A percentile compares a stretch with the other conserved stretches of the same genome.
These are phyloP conservation scores for Podaxis sp. DNA, from an alignment of 768 basidiomycete genomes.

Conservation along the genomic window DNA sequence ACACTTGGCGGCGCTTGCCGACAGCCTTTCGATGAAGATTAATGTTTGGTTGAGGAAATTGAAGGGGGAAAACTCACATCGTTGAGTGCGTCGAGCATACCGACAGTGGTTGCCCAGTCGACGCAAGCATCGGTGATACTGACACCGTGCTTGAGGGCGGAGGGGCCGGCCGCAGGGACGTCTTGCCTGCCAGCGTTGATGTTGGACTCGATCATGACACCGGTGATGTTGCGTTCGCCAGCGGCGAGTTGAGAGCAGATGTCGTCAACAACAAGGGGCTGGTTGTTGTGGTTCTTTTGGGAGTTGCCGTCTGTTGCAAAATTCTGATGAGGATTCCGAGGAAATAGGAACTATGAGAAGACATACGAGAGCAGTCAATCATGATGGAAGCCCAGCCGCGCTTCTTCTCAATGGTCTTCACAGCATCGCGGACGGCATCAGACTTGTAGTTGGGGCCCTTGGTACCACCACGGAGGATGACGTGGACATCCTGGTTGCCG, in stretches of 20 bases:
- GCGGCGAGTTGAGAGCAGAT: conserved; percentile 71
- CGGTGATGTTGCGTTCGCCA: conserved; percentile 73
- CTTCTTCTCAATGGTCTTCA: conserved; percentile 61
- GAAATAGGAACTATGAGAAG: conserved; percentile 2
- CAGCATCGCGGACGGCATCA: conserved; percentile 66
- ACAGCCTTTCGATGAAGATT: conserved; percentile 31
- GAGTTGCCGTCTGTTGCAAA: conserved; percentile 80
- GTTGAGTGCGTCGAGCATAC: conserved; percentile 71
- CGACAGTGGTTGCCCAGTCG: conserved; percentile 75
- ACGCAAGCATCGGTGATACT: conserved; percentile 93
- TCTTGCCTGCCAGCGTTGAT: conserved; percentile 90
- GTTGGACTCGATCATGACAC: conserved; percentile 97
- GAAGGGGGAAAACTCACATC: conserved; percentile 26
- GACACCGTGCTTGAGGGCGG: conserved; percentile 70
- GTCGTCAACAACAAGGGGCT: conserved; percentile 72
- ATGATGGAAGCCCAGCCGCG: conserved; percentile 65
- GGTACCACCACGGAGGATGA: conserved; percentile 92
- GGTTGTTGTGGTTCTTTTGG: conserved; percentile 90
- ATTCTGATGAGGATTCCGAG: not conserved
- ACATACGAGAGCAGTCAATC: conserved; percentile 81
- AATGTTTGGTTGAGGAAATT: not conserved
- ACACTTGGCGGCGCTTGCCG: conserved; percentile 35
- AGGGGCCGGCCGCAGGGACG: conserved; percentile 69
- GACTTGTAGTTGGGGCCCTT: conserved; percentile 85
- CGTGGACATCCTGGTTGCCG: conserved; percentile 85